These are phyloP conservation scores for Wilcoxina mikolae DNA, from an alignment of 495 filamentous ascomycete species.

Conservation along the genomic window DNA sequence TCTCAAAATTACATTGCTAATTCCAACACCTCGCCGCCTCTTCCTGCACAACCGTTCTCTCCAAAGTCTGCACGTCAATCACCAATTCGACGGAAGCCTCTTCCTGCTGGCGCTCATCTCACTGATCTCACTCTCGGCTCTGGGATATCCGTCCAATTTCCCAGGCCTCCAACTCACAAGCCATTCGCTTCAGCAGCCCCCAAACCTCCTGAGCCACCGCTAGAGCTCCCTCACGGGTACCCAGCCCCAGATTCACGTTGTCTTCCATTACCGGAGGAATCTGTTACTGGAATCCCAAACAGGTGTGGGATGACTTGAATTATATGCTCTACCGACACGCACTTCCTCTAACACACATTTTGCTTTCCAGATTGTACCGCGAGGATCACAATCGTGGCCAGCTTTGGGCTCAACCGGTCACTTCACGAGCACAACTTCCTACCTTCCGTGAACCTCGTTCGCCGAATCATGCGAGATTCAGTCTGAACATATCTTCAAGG, in stretches of 20 bases:
- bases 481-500: conserved; percentile 15
- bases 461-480: conserved; percentile 26
- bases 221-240: conserved; percentile 6
- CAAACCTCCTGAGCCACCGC: conserved; percentile 6
- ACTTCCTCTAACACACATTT: conserved; percentile 25
- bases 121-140: conserved; percentile 10
- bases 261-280: conserved; percentile 9
- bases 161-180: conserved; percentile 11
- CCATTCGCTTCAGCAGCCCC: conserved; percentile 10
- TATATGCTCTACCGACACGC: conserved; percentile 27
- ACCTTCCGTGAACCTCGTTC: neutral
- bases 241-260: conserved; percentile 12
- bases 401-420: conserved; percentile 17
- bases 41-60: neutral
- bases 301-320: conserved; percentile 23
- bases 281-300: conserved; percentile 24
- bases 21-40: neutral
- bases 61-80: conserved; percentile 8
- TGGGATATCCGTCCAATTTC: conserved; percentile 8
- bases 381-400: conserved; percentile 25
- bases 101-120: conserved; percentile 14
- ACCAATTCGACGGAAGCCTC: conserved; percentile 30
- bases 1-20: conserved; percentile 12
- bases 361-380: conserved; percentile 14
- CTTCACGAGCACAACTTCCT: conserved; percentile 1